phyloP scores from a whole-genome alignment of 257 asterid species.

The Solanum etuberosum region DNA sequence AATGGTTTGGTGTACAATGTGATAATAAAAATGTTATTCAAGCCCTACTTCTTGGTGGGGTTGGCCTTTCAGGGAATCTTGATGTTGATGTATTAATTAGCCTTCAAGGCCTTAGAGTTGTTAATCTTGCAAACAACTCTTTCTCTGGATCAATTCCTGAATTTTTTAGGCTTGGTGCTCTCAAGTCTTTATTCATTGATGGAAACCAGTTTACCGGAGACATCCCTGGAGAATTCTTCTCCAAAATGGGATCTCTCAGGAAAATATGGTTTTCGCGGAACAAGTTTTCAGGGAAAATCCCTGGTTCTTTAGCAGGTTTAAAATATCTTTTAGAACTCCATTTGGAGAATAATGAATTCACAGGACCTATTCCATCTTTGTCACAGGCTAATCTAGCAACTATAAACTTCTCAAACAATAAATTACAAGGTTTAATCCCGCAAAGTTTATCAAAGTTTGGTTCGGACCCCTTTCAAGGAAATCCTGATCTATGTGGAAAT shows the following conservation, averaged over 20 bases:
- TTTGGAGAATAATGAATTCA: conserved; percentile 45
- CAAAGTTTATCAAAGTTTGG: conserved; percentile 35
- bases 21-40: conserved; percentile 23
- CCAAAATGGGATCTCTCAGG: conserved; percentile 38
- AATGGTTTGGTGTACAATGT: conserved; percentile 64
- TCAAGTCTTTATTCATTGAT: conserved; percentile 34
- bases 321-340: conserved; percentile 19
- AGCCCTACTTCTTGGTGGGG: conserved; percentile 28
- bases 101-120: conserved; percentile 32
- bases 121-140: conserved; percentile 46
- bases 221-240: conserved; percentile 32
- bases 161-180: conserved; percentile 39
- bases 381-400: conserved; percentile 27
- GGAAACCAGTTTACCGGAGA: conserved; percentile 54
- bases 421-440: conserved; percentile 69
- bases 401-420: conserved; percentile 37
- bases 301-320: conserved; percentile 30
- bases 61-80: conserved; percentile 30
- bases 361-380: conserved; percentile 45
- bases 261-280: conserved; percentile 38
- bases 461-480: conserved; percentile 33
- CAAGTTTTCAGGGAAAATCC: conserved; percentile 51
- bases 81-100: conserved; percentile 20
- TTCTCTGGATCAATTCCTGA: conserved; percentile 52
- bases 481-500: conserved; percentile 48